Percentiles rank a stretch among this genome's conserved stretches.
phyloP scores from a whole-genome alignment of 441 rosid species.

The Pelargonium myrrhifolium region DNA sequence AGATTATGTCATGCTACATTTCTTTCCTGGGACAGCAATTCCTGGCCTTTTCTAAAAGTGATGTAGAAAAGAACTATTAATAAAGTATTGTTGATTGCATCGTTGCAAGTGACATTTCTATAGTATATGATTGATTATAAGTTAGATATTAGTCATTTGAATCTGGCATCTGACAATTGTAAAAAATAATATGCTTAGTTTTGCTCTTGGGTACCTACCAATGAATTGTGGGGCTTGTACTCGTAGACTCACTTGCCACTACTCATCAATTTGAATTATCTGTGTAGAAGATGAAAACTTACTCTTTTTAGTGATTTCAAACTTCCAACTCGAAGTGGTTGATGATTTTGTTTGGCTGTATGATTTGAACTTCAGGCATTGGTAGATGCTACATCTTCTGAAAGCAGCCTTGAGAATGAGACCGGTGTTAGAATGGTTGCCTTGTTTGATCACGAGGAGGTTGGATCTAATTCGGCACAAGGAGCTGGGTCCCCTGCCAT shows the following conservation, averaged over 20 bases:
- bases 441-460: slow-evolving; percentile 95
- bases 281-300: too few relatives aligned
- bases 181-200: too few relatives aligned
- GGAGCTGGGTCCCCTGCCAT: slow-evolving; percentile 97
- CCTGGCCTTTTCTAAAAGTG: neutral
- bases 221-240: too few relatives aligned
- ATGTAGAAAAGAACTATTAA: neutral
- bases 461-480: slow-evolving; percentile 90
- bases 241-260: too few relatives aligned
- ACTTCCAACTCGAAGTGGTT: neutral
- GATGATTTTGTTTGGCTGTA: neutral
- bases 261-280: too few relatives aligned
- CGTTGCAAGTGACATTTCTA: too few relatives aligned
- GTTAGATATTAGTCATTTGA: too few relatives aligned
- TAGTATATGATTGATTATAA: too few relatives aligned
- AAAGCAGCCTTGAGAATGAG: slow-evolving; percentile 61
- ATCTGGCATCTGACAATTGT: too few relatives aligned
- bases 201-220: too few relatives aligned
- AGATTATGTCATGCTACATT: neutral
- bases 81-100: neutral
- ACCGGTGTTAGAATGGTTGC: slow-evolving; percentile 93
- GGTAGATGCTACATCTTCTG: slow-evolving; percentile 73
- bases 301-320: too few relatives aligned
- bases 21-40: neutral
- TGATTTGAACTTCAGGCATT: slow-evolving; percentile 48